These are phyloP conservation scores for Ambrosiella beaveri DNA, from an alignment of 2,329 filamentous ascomycete genomes.

Conservation along the genomic window DNA sequence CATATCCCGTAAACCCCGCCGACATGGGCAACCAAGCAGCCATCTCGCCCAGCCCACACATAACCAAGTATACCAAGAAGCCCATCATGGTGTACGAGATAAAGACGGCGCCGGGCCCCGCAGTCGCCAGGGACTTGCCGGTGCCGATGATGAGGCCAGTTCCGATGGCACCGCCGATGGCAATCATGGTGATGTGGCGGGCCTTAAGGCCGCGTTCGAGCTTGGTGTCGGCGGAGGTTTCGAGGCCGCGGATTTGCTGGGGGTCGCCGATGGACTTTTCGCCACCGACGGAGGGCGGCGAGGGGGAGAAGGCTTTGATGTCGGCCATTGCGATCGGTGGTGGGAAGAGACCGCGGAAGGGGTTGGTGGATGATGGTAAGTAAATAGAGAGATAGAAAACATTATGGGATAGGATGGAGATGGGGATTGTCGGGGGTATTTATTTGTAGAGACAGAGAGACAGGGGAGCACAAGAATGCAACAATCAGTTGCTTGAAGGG, in stretches of 20 bases:
- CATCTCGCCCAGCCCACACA: constrained; percentile 73
- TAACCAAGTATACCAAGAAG: constrained; percentile 60
- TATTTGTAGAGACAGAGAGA: neutral
- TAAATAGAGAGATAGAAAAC: neutral
- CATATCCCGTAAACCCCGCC: constrained; percentile 68
- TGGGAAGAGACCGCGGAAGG: neutral
- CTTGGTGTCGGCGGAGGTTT: constrained; percentile 30
- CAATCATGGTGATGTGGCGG: constrained; percentile 42
- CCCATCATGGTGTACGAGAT: constrained; percentile 56
- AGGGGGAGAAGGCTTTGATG: constrained; percentile 2
- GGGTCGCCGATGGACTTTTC: constrained; percentile 2
- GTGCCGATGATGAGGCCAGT: constrained; percentile 60
- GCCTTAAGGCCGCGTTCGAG: constrained; percentile 37
- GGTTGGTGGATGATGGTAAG: neutral
- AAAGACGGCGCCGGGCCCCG: constrained; percentile 48
- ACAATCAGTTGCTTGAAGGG: no score
- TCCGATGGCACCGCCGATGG: constrained; percentile 58
- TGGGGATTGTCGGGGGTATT: neutral
- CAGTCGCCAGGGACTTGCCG: constrained; percentile 34
- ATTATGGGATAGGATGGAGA: neutral
- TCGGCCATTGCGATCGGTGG: neutral
- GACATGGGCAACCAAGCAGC: constrained; percentile 63
- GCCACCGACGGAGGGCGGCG: constrained; percentile 3
- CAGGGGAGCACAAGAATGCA: neutral
- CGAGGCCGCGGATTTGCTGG: constrained; percentile 28